Evolutionary conservation across 495 filamentous ascomycete species (phyloP), one percentile per base, ranked within the genome.

Genomic region (Penicillium malachiteum): DNA sequence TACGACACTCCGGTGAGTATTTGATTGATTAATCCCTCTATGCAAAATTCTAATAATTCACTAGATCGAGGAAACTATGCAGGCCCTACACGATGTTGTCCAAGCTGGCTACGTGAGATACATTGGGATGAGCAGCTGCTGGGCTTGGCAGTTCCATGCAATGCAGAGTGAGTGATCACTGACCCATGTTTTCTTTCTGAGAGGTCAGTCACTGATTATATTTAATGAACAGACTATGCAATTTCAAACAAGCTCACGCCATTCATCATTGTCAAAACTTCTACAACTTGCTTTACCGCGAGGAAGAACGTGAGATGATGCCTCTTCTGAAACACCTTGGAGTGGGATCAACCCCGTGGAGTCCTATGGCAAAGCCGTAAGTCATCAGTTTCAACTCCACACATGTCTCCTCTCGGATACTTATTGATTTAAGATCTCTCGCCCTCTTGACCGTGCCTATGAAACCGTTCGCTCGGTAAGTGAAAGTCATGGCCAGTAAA

Each of bases 271-370:
- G 88, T 85, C 86, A 89, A 64, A 86, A 86, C 64, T 76, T 79
- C 32, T 85, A 86, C 63, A 89, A 86, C 66, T 70, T 87, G 10
- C 65, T 81, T 12, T 88, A 88, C 65, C 73, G 86, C 7, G 85
- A 88, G 66, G 85, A 88, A 63, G 86, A 89, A 72, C 71, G 84
- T 3, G 85, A 89, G 70, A 88, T 89, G 84, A 84, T 76, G 62
- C 52, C 40, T 13, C 59, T 48, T 26, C 50, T 63, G 56, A 32
- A 56, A 31, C n/a, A 56, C 18, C 57, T 52, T 39, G 56, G 60
- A 11, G 49, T 57, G 2, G 49, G 54, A 5, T 33, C 58, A 38
- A 62, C 45, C 16, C 70, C 71, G 7, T 62, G 21, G 76, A 78
- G 60, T 68, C 81, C 35, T 69, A 70, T 38, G 76, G 78, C 71